A percentile compares a stretch with the other conserved stretches of the same genome.
Evolutionary conservation across 768 basidiomycete species (phyloP).

Genomic region (Pleurotus platypus): DNA sequence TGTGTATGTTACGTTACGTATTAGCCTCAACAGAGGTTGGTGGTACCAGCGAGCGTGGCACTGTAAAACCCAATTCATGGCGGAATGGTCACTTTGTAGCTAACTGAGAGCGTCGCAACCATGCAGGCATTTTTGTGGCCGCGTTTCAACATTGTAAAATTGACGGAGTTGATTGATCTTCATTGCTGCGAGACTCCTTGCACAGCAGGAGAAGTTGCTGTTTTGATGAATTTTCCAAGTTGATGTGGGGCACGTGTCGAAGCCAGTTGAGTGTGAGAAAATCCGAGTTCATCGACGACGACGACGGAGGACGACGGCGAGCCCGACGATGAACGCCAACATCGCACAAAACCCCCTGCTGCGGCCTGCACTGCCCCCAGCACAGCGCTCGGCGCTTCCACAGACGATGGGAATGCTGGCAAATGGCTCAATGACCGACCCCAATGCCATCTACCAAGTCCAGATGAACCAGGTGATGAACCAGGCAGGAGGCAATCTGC

Average conservation of each 20-base stretch:
- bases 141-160: no score
- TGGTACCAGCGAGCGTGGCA: no score
- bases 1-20: no score
- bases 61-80: no score
- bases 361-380: neutral
- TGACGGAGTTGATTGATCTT: no score
- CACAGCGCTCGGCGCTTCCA: neutral
- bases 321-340: conserved; percentile 6
- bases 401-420: neutral
- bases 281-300: conserved; percentile 10
- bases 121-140: no score
- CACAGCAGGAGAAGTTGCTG: neutral
- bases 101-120: no score
- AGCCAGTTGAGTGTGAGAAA: conserved; percentile 7
- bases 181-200: neutral
- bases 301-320: conserved; percentile 9
- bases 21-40: no score
- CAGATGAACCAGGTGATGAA: conserved; percentile 4
- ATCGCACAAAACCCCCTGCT: conserved; percentile 3
- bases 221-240: neutral
- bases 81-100: no score
- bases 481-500: neutral
- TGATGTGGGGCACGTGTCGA: conserved; percentile 6
- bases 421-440: conserved; percentile 2
- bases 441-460: neutral